A percentile compares a stretch with the other conserved stretches of the same genome.
phyloP scores from a whole-genome alignment of 1,284 basidiomycete genomes.

The Cystobasidiaceae sp. region DNA sequence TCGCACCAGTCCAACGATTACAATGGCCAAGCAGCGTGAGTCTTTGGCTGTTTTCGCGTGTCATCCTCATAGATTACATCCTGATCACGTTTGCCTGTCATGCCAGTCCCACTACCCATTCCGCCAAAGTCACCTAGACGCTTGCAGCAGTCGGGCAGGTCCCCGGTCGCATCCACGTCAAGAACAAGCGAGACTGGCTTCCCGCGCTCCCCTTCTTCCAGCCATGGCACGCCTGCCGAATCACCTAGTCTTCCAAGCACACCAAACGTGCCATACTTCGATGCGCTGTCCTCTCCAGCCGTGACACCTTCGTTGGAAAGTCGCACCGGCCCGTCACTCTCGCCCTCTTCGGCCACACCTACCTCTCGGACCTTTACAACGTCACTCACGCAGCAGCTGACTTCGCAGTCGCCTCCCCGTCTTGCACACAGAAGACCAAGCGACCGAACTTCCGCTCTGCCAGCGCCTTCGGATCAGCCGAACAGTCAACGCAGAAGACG shows the following conservation, averaged over 20 bases:
- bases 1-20: no score
- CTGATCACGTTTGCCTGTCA: no score
- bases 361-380: no score
- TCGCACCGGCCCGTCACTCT: no score
- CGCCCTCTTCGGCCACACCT: no score
- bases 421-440: no score
- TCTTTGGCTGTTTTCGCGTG: no score
- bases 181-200: neutral
- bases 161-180: neutral
- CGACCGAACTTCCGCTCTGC: neutral
- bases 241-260: neutral
- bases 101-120: neutral
- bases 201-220: neutral
- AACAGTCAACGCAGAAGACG: constrained; percentile 10
- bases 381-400: no score
- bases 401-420: neutral
- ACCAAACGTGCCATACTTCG: neutral
- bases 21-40: no score
- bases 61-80: no score
- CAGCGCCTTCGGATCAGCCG: neutral
- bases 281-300: neutral
- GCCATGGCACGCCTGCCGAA: neutral
- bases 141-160: neutral
- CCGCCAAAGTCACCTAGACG: constrained; percentile 17
- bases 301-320: no score